Conservation (phyloP, 768 basidiomycete genomes). For the Podaxis sp. region DNA sequence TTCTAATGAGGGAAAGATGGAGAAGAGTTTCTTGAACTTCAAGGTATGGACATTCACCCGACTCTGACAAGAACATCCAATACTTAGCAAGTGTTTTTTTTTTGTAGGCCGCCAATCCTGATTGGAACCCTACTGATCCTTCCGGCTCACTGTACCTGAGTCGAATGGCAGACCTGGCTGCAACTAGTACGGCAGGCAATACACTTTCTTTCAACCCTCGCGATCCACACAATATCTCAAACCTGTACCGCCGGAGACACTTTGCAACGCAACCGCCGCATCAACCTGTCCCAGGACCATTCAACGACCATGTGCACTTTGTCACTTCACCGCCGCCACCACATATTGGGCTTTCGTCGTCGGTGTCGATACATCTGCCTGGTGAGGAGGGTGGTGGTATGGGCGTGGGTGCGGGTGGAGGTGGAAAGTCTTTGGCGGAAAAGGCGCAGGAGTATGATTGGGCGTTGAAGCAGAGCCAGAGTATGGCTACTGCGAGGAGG, state of each 20-base stretch:
- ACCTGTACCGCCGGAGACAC: slow-evolving; percentile 15
- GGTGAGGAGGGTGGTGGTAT: slow-evolving; percentile 29
- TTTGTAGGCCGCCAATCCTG: slow-evolving; percentile 82
- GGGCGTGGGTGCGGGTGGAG: neutral
- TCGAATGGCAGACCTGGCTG: slow-evolving; percentile 69
- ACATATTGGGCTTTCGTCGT: neutral
- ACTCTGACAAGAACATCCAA: neutral
- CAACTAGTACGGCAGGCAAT: slow-evolving; percentile 20
- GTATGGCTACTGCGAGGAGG: slow-evolving; percentile 48
- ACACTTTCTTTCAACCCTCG: slow-evolving; percentile 14
- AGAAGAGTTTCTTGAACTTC: slow-evolving; percentile 95
- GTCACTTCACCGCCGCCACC: slow-evolving; percentile 28
- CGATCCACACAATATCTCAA: slow-evolving; percentile 18
- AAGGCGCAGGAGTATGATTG: slow-evolving; percentile 75
- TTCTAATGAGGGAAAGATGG: slow-evolving; percentile 97
- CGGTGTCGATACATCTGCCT: slow-evolving; percentile 4
- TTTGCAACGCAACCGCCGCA: slow-evolving; percentile 8
- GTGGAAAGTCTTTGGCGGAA: slow-evolving; percentile 37
- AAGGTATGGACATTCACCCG: slow-evolving; percentile 47
- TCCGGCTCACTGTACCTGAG: slow-evolving; percentile 88
- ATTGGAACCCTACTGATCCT: slow-evolving; percentile 92
- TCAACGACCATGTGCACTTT: slow-evolving; percentile 29
- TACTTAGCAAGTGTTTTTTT: slow-evolving; percentile 2
- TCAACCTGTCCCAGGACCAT: slow-evolving; percentile 3
- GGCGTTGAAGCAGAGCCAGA: slow-evolving; percentile 69